phyloP scores from a whole-genome alignment of 2,329 filamentous ascomycete species.

The Apiospora arundinis region DNA sequence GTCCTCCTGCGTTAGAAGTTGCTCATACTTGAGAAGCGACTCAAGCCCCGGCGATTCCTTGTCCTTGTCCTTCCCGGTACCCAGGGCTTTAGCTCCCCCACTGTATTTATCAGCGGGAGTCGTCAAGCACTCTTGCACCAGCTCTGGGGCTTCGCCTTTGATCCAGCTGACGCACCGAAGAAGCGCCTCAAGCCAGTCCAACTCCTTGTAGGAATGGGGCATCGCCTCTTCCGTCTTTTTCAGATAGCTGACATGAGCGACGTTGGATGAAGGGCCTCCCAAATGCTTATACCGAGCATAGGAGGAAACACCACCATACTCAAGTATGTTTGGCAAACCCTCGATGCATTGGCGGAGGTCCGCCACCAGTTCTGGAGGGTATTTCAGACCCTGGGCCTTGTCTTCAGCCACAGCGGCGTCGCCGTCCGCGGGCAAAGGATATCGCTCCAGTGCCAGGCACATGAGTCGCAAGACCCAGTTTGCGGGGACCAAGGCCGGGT shows the following conservation, averaged over 20 bases:
- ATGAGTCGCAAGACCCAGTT: conserved; percentile 13
- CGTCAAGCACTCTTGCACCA: not conserved
- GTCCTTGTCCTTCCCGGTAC: not conserved
- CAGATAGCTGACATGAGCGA: not conserved
- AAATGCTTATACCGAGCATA: not conserved
- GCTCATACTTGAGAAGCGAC: not conserved
- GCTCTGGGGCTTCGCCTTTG: not conserved
- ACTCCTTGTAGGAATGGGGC: conserved; percentile 7
- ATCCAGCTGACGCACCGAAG: conserved; percentile 21
- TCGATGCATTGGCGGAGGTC: not conserved
- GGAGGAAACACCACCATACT: not conserved
- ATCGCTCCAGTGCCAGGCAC: not conserved
- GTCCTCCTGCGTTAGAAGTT: not conserved
- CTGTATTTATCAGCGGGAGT: not conserved
- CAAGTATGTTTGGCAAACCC: not conserved
- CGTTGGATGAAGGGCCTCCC: not conserved
- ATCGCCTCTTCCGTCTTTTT: not conserved
- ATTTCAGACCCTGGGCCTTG: not conserved
- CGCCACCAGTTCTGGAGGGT: not conserved
- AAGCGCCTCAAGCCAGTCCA: conserved; percentile 21
- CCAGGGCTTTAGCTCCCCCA: not conserved
- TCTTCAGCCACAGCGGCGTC: not conserved
- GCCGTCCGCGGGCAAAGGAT: not conserved
- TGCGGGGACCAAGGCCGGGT: not conserved
- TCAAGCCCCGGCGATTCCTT: not conserved